Evolutionary conservation across 352 stramenopile species (phyloP), one percentile per base, ranked within the genome.

Genomic region (Phytophthora cactorum): DNA sequence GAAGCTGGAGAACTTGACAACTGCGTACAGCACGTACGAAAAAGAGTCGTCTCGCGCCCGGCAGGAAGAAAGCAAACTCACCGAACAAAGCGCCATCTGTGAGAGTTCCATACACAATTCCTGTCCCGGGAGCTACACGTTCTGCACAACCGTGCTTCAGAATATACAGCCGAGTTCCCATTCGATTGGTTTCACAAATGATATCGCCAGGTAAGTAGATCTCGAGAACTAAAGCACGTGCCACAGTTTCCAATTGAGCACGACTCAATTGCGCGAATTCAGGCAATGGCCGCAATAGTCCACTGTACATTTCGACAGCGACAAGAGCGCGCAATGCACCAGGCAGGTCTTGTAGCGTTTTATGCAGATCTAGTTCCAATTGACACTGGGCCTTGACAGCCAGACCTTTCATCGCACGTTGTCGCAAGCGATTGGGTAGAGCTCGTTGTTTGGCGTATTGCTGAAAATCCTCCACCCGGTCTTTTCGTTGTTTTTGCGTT

Each of bases 141-240:
- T 93, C 84, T 1, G 71, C 84, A 36, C 66, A 55, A 0, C 82
- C 84, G 4, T 72, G 39, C 25, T 90, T 88, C 27, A 91, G 67
- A 7, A 91, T 54, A 52, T 75, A 85, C 22, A 93, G 45, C 5
- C 60, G 70, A 29, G 79, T 81, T 2, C 75, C 79, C 0, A 78
- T 29, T 1, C 79, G 66, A 5, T 78, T 83, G 2, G 67, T 60
- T 27, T 91, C 78, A 49, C 75, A 90, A 25, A 93, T 88, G 11
- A 85, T 49, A 29, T 93, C 84, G 2, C 74, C 81, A 10, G 74
- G 78, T 14, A 93, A 29, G 22, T 91, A 91, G 14, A 93, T 89
- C 31, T 90, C 81, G 27, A 91, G 51, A 22, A 74, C 74, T 5
- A 93, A 47, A 4, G 68, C 74, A 25, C 54, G 86, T 4, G 78